Percentiles rank a stretch among this genome's conserved stretches.
Evolutionary conservation across 179 eudicot genomes (phyloP).

Genomic region (Carnegiea gigantea): DNA sequence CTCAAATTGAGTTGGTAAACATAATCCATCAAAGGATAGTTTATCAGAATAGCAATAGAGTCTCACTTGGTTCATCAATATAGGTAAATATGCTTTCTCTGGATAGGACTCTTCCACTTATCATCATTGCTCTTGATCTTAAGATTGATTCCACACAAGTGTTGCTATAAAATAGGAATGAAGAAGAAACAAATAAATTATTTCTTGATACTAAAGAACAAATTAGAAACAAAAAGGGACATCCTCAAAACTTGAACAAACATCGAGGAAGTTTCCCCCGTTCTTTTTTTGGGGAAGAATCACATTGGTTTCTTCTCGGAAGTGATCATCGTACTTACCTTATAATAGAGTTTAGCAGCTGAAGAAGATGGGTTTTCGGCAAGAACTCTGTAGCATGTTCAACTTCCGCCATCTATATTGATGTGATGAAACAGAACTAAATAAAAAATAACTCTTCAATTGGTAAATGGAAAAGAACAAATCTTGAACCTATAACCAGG

Average conservation of each 20-base stretch:
- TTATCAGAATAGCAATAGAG: neutral
- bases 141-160: slow-evolving; percentile 57
- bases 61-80: slow-evolving; percentile 63
- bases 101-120: slow-evolving; percentile 83
- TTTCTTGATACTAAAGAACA: neutral
- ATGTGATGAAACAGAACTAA: slow-evolving; percentile 3
- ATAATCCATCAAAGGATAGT: neutral
- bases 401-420: slow-evolving; percentile 66
- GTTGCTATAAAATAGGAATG: slow-evolving; percentile 36
- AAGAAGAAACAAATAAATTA: neutral
- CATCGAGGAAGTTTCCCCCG: neutral
- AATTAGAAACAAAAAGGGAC: neutral
- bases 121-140: slow-evolving; percentile 87
- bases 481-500: neutral
- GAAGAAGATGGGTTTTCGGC: slow-evolving; percentile 63
- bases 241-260: neutral
- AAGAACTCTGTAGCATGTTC: slow-evolving; percentile 72
- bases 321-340: slow-evolving; percentile 41
- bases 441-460: neutral
- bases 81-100: slow-evolving; percentile 50
- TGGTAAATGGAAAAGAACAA: neutral
- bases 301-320: neutral
- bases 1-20: neutral
- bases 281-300: neutral
- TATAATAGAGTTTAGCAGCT: slow-evolving; percentile 60